phyloP scores from a whole-genome alignment of 345 rosid genomes.

The Eucalyptus marginata region DNA sequence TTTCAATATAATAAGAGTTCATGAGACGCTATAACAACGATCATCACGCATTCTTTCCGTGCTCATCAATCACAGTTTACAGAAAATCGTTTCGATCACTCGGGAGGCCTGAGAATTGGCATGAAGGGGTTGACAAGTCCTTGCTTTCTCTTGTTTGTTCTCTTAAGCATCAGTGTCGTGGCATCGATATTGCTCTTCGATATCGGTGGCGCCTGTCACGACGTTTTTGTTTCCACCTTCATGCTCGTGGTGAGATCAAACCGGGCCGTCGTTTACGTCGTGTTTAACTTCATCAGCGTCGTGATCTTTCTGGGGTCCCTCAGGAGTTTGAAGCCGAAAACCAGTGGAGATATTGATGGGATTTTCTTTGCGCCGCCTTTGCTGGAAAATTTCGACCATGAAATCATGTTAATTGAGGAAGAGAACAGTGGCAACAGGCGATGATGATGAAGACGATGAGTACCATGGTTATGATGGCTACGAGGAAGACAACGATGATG shows the following conservation, averaged over 20 bases:
- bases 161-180: not conserved
- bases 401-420: not conserved
- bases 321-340: not conserved
- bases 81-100: not conserved
- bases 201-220: not conserved
- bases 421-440: not conserved
- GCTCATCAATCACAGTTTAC: not conserved
- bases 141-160: not conserved
- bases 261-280: not conserved
- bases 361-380: not conserved
- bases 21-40: not conserved
- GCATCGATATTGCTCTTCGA: not conserved
- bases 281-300: not conserved
- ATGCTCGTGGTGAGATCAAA: not conserved
- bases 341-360: not conserved
- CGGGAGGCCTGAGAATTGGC: not conserved
- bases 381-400: not conserved
- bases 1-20: not conserved
- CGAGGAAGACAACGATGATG: not conserved
- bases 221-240: not conserved
- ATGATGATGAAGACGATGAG: not conserved
- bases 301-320: not conserved
- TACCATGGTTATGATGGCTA: not conserved
- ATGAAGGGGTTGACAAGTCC: not conserved
- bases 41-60: not conserved